These are phyloP conservation scores for Lachancea kluyveri DNA, from an alignment of 805 yeast species.

Conservation along the genomic window DNA sequence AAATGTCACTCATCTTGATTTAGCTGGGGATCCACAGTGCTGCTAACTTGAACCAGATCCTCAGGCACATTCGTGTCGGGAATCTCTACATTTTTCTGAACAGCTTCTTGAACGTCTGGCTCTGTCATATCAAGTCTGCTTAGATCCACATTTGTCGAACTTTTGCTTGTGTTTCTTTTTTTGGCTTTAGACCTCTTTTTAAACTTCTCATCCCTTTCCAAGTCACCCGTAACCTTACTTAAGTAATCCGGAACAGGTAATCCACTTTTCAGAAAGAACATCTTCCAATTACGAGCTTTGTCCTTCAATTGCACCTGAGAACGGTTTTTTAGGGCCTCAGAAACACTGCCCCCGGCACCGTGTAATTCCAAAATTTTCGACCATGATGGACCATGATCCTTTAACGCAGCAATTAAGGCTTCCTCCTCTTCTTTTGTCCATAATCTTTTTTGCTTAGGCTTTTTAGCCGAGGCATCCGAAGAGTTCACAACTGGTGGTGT, in stretches of 20 bases:
- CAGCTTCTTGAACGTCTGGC: slow-evolving; percentile 40
- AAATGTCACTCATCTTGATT: no score
- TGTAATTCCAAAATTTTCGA: slow-evolving; percentile 80
- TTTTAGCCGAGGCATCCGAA: no score
- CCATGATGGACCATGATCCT: slow-evolving; percentile 88
- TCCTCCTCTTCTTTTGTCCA: slow-evolving; percentile 91
- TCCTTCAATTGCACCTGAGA: slow-evolving; percentile 91
- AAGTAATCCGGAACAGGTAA: slow-evolving; percentile 75
- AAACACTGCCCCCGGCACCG: slow-evolving; percentile 88
- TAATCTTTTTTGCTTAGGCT: slow-evolving; percentile 27
- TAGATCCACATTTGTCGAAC: slow-evolving; percentile 11
- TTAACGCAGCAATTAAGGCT: slow-evolving; percentile 75
- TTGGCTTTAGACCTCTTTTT: slow-evolving; percentile 18
- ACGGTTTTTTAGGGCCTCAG: slow-evolving; percentile 80
- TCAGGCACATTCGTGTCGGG: no score
- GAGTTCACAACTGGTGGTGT: no score
- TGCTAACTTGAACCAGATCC: no score
- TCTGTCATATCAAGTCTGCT: slow-evolving; percentile 26
- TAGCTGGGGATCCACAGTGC: no score
- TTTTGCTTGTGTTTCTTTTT: not conserved
- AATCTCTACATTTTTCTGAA: slow-evolving; percentile 44
- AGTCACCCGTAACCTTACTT: slow-evolving; percentile 80
- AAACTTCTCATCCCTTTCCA: slow-evolving; percentile 48
- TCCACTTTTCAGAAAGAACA: slow-evolving; percentile 72
- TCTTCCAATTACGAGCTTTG: slow-evolving; percentile 93